Percentiles rank a stretch among this genome's conserved stretches.
Conservation (phyloP, 2,329 filamentous ascomycete genomes). For the Thermothelomyces thermophilus region DNA sequence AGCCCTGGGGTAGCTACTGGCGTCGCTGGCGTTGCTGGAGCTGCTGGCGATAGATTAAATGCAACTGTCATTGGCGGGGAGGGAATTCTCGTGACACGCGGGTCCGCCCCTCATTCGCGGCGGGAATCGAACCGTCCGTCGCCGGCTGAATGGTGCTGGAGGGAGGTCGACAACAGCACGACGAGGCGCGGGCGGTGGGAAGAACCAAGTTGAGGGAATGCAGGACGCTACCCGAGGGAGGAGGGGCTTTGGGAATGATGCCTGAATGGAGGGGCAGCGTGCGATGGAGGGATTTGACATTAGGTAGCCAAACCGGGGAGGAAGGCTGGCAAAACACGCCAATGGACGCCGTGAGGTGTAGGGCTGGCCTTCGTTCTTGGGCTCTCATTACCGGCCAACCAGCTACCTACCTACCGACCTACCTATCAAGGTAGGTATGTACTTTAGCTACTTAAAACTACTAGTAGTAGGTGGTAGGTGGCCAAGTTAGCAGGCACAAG, state of each 20-base stretch:
- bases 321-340: no score
- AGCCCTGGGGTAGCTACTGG: constrained; percentile 10
- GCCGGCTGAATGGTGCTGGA: constrained; percentile 22
- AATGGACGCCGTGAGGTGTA: no score
- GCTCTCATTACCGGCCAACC: no score
- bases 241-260: neutral
- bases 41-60: constrained; percentile 22
- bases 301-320: neutral
- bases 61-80: constrained; percentile 21
- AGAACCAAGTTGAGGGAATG: constrained; percentile 2
- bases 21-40: no score
- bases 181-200: constrained; percentile 4
- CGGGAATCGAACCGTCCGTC: constrained; percentile 9
- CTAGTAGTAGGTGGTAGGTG: no score
- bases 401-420: no score
- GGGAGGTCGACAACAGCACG: constrained; percentile 5
- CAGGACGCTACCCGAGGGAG: neutral
- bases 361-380: no score
- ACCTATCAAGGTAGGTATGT: no score
- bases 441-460: no score
- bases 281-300: constrained; percentile 4
- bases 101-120: constrained; percentile 21
- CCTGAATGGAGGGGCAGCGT: neutral
- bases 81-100: constrained; percentile 22
- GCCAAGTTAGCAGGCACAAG: no score